phyloP scores from a whole-genome alignment of 2,329 filamentous ascomycete genomes.

The Pseudogymnoascus verrucosus region DNA sequence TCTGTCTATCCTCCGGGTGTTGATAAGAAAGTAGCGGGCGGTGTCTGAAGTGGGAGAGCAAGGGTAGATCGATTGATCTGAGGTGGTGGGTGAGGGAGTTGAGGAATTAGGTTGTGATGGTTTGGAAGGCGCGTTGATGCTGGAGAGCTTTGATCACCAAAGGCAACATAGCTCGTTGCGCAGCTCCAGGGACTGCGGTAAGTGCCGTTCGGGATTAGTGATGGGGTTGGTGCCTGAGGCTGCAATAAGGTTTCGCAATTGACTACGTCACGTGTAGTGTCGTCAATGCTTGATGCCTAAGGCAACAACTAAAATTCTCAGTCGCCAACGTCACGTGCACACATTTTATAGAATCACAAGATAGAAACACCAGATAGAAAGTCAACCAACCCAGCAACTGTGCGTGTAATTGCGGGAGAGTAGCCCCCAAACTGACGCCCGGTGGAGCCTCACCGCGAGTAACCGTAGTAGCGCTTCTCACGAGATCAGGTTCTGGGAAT shows the following conservation, averaged over 20 bases:
- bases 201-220: background rate
- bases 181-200: background rate
- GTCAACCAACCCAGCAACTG: background rate
- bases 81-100: background rate
- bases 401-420: background rate
- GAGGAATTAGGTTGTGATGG: conserved; percentile 1
- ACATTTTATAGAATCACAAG: background rate
- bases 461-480: background rate
- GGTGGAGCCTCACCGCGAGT: background rate
- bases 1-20: background rate
- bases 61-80: background rate
- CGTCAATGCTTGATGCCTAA: background rate
- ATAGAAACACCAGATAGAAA: background rate
- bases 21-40: background rate
- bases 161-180: conserved; percentile 5
- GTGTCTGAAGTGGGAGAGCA: background rate
- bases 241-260: background rate
- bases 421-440: background rate
- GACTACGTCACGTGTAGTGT: background rate
- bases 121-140: background rate
- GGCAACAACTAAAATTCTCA: background rate
- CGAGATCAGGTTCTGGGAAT: background rate
- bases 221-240: background rate
- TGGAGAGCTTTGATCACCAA: conserved; percentile 1
- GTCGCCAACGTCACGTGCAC: background rate